These are phyloP conservation scores for Penicillium coffeae DNA, from an alignment of 495 filamentous ascomycete species.

Conservation along the genomic window DNA sequence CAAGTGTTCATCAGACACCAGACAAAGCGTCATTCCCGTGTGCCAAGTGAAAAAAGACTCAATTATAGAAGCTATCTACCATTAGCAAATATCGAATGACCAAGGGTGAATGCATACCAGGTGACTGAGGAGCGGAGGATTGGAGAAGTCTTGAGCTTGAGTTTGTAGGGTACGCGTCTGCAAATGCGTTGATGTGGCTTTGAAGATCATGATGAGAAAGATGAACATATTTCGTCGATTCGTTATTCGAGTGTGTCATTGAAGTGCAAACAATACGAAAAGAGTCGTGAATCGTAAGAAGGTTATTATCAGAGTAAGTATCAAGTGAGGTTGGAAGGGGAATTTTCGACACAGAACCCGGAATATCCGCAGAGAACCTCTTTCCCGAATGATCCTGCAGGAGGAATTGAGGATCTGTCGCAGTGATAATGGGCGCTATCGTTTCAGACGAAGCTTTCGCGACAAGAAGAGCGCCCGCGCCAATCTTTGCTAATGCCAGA, in stretches of 20 bases:
- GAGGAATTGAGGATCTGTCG: conserved; percentile 36
- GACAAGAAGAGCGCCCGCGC: conserved; percentile 68
- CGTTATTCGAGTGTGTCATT: conserved; percentile 65
- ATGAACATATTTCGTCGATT: conserved; percentile 65
- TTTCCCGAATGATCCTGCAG: conserved; percentile 41
- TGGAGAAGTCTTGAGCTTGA: conserved; percentile 57
- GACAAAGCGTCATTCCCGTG: conserved; percentile 67
- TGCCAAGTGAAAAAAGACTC: conserved; percentile 79
- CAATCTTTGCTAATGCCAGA: conserved; percentile 66
- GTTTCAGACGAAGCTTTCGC: conserved; percentile 58
- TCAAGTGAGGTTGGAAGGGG: conserved; percentile 29
- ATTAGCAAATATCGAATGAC: conserved; percentile 5
- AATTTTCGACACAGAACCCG: conserved; percentile 22
- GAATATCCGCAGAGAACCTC: background rate
- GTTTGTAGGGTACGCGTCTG: conserved; percentile 53
- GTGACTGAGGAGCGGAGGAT: conserved; percentile 69
- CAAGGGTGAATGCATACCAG: conserved; percentile 45
- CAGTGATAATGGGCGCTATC: conserved; percentile 49
- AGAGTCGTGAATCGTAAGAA: conserved; percentile 13
- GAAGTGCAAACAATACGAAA: conserved; percentile 50
- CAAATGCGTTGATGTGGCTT: conserved; percentile 61
- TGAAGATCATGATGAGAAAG: conserved; percentile 65
- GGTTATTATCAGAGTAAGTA: conserved; percentile 26
- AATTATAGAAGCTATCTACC: conserved; percentile 60
- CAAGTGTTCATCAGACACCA: conserved; percentile 59